Conservation (phyloP, 1,284 basidiomycete species). For the Phylloporus sp. region DNA sequence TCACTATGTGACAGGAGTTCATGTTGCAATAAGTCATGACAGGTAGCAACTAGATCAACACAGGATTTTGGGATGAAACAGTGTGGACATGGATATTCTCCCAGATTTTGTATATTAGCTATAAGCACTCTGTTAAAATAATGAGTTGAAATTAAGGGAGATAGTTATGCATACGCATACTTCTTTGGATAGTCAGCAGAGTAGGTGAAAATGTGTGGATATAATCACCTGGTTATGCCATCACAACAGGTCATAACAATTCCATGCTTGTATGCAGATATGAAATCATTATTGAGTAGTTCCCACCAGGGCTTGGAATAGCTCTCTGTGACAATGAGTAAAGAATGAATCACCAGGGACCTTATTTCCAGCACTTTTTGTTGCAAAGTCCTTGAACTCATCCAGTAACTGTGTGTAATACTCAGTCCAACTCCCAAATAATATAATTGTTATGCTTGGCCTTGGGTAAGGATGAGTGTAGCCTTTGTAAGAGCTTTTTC, state of each 20-base stretch:
- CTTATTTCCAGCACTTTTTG: not conserved
- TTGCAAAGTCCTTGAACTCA: not conserved
- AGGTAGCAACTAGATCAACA: not conserved
- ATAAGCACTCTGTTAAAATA: not conserved
- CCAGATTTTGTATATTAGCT: not conserved
- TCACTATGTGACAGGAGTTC: not conserved
- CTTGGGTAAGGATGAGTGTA: no score
- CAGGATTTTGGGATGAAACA: not conserved
- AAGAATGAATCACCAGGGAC: not conserved
- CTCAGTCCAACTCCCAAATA: not conserved
- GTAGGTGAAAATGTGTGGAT: not conserved
- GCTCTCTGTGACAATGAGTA: not conserved
- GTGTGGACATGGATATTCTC: not conserved
- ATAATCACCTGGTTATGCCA: not conserved
- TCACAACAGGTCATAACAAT: not conserved
- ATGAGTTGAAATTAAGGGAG: not conserved
- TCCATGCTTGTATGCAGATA: not conserved
- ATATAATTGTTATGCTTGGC: no score
- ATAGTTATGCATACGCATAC: not conserved
- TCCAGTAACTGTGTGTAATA: not conserved
- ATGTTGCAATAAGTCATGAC: not conserved
- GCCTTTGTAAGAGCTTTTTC: no score
- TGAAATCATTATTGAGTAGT: not conserved
- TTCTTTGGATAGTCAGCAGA: not conserved
- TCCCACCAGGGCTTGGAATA: not conserved